Percentiles rank a stretch among this genome's conserved stretches.
phyloP scores from a whole-genome alignment of 1,139 yeast genomes.

The Suhomyces guaymorum region DNA sequence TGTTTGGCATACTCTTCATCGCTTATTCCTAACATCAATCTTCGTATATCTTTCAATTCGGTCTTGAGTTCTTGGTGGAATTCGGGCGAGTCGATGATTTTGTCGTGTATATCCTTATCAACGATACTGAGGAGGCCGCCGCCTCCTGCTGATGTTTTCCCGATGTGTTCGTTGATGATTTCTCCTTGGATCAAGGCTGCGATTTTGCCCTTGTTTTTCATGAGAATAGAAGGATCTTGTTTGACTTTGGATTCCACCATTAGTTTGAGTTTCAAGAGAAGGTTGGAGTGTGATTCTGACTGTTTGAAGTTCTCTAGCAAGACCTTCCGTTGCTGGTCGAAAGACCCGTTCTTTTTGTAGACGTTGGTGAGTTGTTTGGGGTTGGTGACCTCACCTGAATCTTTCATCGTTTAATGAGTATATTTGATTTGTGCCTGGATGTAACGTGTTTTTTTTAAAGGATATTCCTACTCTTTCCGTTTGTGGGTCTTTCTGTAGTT shows the following conservation, averaged over 20 bases:
- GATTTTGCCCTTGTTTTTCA: constrained; percentile 53
- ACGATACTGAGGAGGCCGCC: constrained; percentile 36
- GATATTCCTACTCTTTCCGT: no score
- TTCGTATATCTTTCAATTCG: constrained; percentile 39
- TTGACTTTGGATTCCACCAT: constrained; percentile 50
- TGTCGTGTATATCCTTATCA: constrained; percentile 49
- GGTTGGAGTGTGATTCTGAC: constrained; percentile 45
- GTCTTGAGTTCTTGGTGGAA: constrained; percentile 35
- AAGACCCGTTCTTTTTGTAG: constrained; percentile 53
- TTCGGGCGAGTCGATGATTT: constrained; percentile 45
- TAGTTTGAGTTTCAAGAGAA: constrained; percentile 42
- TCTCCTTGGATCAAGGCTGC: constrained; percentile 57
- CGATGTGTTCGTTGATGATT: constrained; percentile 29
- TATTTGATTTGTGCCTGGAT: no score
- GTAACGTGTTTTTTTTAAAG: no score
- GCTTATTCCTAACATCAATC: constrained; percentile 37
- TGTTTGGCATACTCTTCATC: constrained; percentile 43
- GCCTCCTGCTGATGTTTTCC: constrained; percentile 10
- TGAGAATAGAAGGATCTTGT: constrained; percentile 49
- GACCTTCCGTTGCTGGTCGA: constrained; percentile 47
- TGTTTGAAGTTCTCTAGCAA: constrained; percentile 47
- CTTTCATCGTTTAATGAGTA: no score
- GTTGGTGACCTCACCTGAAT: constrained; percentile 21
- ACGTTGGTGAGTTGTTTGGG: constrained; percentile 43
- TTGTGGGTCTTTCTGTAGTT: no score